Conservation (phyloP, 768 basidiomycete species). For the Mycena vitilis region DNA sequence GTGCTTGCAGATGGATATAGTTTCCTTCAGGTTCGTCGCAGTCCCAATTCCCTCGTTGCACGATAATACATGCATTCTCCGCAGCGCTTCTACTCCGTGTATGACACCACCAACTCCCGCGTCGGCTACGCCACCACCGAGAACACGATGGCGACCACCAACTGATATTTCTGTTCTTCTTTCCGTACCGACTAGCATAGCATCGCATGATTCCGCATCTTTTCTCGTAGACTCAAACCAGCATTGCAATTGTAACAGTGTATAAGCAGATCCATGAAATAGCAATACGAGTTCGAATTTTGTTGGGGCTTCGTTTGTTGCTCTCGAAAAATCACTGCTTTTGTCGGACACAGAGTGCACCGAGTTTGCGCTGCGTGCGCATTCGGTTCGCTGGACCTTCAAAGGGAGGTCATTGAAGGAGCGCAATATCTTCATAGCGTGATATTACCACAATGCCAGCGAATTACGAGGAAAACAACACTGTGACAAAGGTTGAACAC, state of each 20-base stretch:
- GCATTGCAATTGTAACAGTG: slow-evolving; percentile 19
- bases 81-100: slow-evolving; percentile 70
- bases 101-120: slow-evolving; percentile 54
- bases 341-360: too few species aligned
- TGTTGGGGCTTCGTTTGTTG: too few species aligned
- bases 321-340: too few species aligned
- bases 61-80: background rate
- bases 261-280: slow-evolving; percentile 3
- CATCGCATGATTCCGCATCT: slow-evolving; percentile 17
- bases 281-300: too few species aligned
- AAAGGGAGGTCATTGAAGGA: too few species aligned
- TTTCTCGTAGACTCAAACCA: background rate
- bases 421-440: too few species aligned
- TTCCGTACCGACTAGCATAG: background rate
- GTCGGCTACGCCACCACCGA: slow-evolving; percentile 54
- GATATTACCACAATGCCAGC: too few species aligned
- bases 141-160: slow-evolving; percentile 29
- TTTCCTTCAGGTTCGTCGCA: slow-evolving; percentile 51
- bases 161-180: slow-evolving; percentile 4
- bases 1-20: slow-evolving; percentile 58
- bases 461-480: too few species aligned
- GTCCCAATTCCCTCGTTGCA: background rate
- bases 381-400: too few species aligned
- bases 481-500: too few species aligned
- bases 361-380: too few species aligned